phyloP scores from a whole-genome alignment of 106 monocot genomes.

The Acorus gramineus region DNA sequence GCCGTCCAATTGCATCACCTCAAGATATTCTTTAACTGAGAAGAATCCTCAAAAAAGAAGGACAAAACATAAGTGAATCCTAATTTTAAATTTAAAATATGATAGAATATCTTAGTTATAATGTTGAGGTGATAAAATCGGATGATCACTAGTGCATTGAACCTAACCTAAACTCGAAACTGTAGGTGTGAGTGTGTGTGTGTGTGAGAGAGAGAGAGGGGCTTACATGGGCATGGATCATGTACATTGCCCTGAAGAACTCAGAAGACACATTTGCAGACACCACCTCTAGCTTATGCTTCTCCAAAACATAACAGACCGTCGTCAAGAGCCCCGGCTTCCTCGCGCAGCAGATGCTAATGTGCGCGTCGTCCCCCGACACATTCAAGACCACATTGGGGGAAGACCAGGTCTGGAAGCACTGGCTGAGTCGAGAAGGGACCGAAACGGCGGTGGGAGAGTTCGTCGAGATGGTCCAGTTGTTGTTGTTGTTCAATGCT shows the following conservation, averaged over 20 bases:
- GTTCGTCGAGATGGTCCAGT: slow-evolving; percentile 4
- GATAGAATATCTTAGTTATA: too few species aligned
- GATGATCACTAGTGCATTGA: too few species aligned
- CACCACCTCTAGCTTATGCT: slow-evolving; percentile 45
- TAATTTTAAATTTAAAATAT: too few species aligned
- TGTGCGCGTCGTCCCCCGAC: slow-evolving; percentile 35
- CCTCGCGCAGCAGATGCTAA: slow-evolving; percentile 39
- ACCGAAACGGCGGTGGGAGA: slow-evolving; percentile 1
- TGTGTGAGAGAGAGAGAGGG: background rate
- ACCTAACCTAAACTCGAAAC: too few species aligned
- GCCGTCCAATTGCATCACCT: too few species aligned
- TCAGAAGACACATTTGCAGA: slow-evolving; percentile 38
- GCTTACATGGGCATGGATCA: slow-evolving; percentile 62
- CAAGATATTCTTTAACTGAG: too few species aligned
- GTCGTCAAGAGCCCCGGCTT: slow-evolving; percentile 25
- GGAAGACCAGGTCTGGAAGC: slow-evolving; percentile 45
- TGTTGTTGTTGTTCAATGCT: background rate
- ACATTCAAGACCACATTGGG: slow-evolving; percentile 51
- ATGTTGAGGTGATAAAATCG: too few species aligned
- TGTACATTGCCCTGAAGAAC: slow-evolving; percentile 27
- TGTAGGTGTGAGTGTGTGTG: too few species aligned
- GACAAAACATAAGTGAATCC: too few species aligned
- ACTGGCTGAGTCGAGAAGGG: background rate
- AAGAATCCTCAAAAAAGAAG: too few species aligned
- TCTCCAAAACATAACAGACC: slow-evolving; percentile 36